A percentile compares a stretch with the other conserved stretches of the same genome.
Conservation (phyloP, 2,329 filamentous ascomycete genomes). For the Aspergillus ustus region DNA sequence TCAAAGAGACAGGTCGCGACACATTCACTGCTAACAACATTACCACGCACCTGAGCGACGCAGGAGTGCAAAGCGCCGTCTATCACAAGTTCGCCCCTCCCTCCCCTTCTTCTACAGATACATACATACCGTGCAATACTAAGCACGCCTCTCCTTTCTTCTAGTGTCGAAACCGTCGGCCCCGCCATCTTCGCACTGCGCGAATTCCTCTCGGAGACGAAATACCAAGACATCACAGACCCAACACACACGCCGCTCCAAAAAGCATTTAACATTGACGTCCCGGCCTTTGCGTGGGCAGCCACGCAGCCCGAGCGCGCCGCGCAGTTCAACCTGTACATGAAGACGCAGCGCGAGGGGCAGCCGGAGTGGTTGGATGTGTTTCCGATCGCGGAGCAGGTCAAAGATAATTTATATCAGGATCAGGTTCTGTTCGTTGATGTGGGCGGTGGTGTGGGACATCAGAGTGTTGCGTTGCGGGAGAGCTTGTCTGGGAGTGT, state of each 20-base stretch:
- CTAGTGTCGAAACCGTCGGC: slow-evolving; percentile 22
- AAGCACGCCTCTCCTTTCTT: neutral
- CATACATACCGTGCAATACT: too few species aligned
- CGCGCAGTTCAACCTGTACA: neutral
- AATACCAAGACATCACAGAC: slow-evolving; percentile 2
- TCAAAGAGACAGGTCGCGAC: slow-evolving; percentile 21
- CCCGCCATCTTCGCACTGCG: slow-evolving; percentile 10
- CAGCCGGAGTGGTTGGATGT: neutral
- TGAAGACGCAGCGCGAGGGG: neutral
- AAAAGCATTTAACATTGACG: neutral
- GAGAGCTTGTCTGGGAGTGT: neutral
- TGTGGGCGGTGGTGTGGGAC: slow-evolving; percentile 10
- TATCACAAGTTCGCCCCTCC: neutral
- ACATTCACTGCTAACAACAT: slow-evolving; percentile 21
- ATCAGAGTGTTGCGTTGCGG: neutral
- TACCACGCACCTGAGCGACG: slow-evolving; percentile 19
- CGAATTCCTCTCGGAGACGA: neutral
- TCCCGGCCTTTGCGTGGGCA: neutral
- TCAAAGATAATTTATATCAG: neutral
- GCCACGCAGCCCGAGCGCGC: neutral
- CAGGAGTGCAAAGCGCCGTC: neutral
- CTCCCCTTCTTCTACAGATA: neutral
- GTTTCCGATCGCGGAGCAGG: neutral
- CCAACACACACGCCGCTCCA: neutral
- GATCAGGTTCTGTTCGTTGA: slow-evolving; percentile 11